A percentile compares a stretch with the other conserved stretches of the same genome.
Conservation (phyloP, 257 asterid species). For the Euphrasia confusa region DNA sequence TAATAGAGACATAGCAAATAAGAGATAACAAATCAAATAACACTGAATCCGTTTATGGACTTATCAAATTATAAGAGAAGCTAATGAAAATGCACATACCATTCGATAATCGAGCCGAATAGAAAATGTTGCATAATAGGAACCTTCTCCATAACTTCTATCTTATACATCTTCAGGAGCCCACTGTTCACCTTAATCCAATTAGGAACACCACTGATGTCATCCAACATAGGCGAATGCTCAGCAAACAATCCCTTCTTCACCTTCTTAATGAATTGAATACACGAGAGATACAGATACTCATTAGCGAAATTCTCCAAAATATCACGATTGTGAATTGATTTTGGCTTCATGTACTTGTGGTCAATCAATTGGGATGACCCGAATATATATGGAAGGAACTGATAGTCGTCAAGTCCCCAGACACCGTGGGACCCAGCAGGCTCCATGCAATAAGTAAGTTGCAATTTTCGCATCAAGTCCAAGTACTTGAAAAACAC, state of each 20-base stretch:
- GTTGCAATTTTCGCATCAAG: constrained; percentile 80
- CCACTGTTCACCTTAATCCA: constrained; percentile 93
- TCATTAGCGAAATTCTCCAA: constrained; percentile 76
- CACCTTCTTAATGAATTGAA: constrained; percentile 74
- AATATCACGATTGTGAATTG: constrained; percentile 85
- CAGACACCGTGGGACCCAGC: constrained; percentile 98
- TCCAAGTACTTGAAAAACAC: constrained; percentile 79
- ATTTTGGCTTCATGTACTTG: constrained; percentile 96
- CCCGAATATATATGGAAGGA: constrained; percentile 83
- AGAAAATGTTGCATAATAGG: constrained; percentile 97
- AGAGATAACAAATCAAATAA: constrained; percentile 5
- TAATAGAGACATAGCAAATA: constrained; percentile 7
- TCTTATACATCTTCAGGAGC: constrained; percentile 86
- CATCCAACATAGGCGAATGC: constrained; percentile 97
- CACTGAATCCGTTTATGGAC: constrained; percentile 2
- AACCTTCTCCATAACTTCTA: constrained; percentile 88
- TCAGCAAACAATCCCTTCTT: constrained; percentile 90
- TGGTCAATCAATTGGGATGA: constrained; percentile 88
- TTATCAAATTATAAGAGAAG: constrained; percentile 9
- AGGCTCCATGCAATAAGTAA: constrained; percentile 77
- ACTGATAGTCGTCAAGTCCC: constrained; percentile 97
- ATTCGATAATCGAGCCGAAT: constrained; percentile 79
- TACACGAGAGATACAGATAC: constrained; percentile 73
- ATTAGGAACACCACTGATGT: constrained; percentile 85
- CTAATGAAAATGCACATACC: constrained; percentile 43